These are phyloP conservation scores for Parachaetomium inaequale DNA, from an alignment of 495 filamentous ascomycete genomes.

Conservation along the genomic window DNA sequence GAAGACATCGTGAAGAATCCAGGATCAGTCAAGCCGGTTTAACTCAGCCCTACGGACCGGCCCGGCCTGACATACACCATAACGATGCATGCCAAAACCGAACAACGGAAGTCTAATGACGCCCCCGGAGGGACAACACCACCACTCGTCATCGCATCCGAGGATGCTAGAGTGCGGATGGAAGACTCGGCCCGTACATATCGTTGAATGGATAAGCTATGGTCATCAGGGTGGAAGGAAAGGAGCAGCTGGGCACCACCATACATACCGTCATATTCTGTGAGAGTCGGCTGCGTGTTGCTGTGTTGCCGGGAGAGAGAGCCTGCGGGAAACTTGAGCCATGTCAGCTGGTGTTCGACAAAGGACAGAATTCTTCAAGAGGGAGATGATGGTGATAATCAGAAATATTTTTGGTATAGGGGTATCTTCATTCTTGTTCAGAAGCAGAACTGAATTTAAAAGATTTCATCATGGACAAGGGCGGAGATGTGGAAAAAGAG, in stretches of 20 bases:
- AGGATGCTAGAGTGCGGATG: slow-evolving; percentile 71
- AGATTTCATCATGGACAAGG: slow-evolving; percentile 68
- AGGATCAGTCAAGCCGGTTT: slow-evolving; percentile 48
- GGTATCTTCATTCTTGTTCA: slow-evolving; percentile 77
- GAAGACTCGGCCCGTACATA: slow-evolving; percentile 65
- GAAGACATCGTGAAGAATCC: slow-evolving; percentile 8
- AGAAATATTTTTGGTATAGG: slow-evolving; percentile 70
- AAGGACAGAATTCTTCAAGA: slow-evolving; percentile 7
- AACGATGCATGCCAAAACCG: slow-evolving; percentile 37
- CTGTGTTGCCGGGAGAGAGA: background rate
- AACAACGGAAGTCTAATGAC: slow-evolving; percentile 50
- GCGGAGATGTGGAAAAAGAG: background rate
- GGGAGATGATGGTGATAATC: slow-evolving; percentile 24
- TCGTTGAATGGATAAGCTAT: slow-evolving; percentile 99
- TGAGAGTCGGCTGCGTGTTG: background rate
- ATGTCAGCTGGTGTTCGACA: slow-evolving; percentile 20
- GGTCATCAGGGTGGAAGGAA: slow-evolving; percentile 71
- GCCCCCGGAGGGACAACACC: slow-evolving; percentile 57
- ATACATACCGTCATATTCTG: background rate
- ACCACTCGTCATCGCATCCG: slow-evolving; percentile 78
- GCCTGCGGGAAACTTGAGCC: background rate
- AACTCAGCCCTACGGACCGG: slow-evolving; percentile 50
- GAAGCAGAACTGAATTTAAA: slow-evolving; percentile 90
- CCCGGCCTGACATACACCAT: slow-evolving; percentile 38
- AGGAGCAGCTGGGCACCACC: background rate